phyloP scores from a whole-genome alignment of 2,329 filamentous ascomycete genomes.

The Dactylellina cionopaga region DNA sequence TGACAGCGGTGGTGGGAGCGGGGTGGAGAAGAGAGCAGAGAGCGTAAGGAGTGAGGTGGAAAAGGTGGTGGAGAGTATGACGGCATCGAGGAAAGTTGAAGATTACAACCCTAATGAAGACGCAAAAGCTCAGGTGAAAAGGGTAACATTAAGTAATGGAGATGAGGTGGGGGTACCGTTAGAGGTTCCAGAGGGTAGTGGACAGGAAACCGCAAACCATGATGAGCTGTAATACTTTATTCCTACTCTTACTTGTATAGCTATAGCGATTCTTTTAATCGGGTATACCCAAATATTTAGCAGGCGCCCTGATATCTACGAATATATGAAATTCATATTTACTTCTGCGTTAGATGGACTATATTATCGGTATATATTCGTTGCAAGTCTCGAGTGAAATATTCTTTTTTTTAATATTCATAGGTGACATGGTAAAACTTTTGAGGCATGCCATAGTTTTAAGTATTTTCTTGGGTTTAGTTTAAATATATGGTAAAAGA shows the following conservation, averaged over 20 bases:
- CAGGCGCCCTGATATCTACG: not conserved
- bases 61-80: constrained; percentile 68
- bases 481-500: too few species aligned
- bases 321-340: not conserved
- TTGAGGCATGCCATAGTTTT: not conserved
- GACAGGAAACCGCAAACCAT: constrained; percentile 21
- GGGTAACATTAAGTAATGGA: constrained; percentile 39
- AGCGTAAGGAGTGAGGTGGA: constrained; percentile 64
- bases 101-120: constrained; percentile 55
- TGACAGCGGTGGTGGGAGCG: constrained; percentile 63
- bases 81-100: constrained; percentile 58
- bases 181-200: constrained; percentile 40
- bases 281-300: constrained; percentile 12
- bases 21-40: constrained; percentile 54
- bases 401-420: not conserved
- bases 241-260: not conserved
- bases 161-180: constrained; percentile 57
- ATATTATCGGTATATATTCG: too few species aligned
- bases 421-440: constrained; percentile 1
- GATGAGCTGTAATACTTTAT: constrained; percentile 54
- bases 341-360: too few species aligned
- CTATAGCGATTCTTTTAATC: not conserved
- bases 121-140: constrained; percentile 27
- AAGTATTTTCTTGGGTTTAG: too few species aligned
- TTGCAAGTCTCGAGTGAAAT: too few species aligned